Conservation (phyloP, 2,329 filamentous ascomycete species). For the Aspergillus quadrilineatus region DNA sequence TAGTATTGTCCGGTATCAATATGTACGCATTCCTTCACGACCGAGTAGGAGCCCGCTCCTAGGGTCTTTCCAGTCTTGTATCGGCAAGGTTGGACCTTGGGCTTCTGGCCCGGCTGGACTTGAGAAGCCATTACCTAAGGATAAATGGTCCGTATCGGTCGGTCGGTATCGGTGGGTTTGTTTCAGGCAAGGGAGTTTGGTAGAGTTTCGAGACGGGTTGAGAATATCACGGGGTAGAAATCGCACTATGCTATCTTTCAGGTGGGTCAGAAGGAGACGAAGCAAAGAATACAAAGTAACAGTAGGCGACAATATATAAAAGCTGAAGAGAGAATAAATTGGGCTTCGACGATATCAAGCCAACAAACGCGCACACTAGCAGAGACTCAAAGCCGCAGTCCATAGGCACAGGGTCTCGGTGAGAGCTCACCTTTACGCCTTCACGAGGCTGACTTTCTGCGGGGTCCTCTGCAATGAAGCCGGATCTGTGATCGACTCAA, state of each 20-base stretch:
- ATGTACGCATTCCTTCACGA: slow-evolving; percentile 98
- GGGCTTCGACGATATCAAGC: neutral
- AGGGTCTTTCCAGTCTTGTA: slow-evolving; percentile 99
- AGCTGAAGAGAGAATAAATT: neutral
- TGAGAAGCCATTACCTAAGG: slow-evolving; percentile 32
- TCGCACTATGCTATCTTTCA: neutral
- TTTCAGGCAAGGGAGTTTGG: neutral
- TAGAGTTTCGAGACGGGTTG: neutral
- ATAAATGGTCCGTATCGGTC: neutral
- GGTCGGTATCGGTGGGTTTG: neutral
- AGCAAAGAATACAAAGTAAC: neutral
- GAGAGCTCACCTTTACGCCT: neutral
- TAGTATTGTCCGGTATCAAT: slow-evolving; percentile 98
- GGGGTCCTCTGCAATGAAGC: neutral
- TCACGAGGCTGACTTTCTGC: neutral
- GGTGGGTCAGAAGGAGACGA: neutral
- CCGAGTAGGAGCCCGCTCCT: slow-evolving; percentile 93
- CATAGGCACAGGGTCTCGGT: neutral
- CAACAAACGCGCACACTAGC: neutral
- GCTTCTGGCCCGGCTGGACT: slow-evolving; percentile 35
- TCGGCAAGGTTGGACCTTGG: slow-evolving; percentile 86
- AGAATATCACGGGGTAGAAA: neutral
- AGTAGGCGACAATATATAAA: neutral
- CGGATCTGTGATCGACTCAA: neutral
- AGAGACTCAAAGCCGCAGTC: neutral